Conservation (phyloP, 306 rosid species). For the Pachyrhizus erosus region DNA sequence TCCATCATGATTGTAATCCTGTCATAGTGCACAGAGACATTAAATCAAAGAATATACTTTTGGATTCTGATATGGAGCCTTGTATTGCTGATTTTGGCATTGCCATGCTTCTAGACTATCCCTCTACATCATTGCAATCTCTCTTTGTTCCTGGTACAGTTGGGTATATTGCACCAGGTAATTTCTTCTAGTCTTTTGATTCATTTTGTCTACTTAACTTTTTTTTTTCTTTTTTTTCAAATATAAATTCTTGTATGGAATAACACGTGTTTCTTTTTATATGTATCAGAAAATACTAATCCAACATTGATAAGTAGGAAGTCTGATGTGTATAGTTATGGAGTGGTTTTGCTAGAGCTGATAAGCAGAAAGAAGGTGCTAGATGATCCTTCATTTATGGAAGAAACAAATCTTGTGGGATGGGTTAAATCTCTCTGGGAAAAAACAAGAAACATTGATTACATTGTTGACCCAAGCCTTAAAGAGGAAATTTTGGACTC, state of each 20-base stretch:
- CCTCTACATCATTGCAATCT: background rate
- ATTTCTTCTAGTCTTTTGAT: conserved; percentile 10
- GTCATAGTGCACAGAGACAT: conserved; percentile 71
- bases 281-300: conserved; percentile 59
- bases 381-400: conserved; percentile 42
- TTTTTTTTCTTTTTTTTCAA: background rate
- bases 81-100: conserved; percentile 66
- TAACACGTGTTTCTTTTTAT: background rate
- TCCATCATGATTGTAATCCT: conserved; percentile 64
- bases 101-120: background rate
- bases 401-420: conserved; percentile 45
- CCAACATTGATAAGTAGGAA: conserved; percentile 42
- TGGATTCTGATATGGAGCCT: conserved; percentile 72
- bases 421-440: conserved; percentile 63
- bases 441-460: conserved; percentile 37
- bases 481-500: conserved; percentile 32
- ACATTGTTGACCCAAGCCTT: conserved; percentile 57
- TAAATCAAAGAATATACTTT: conserved; percentile 70
- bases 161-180: conserved; percentile 36
- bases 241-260: background rate
- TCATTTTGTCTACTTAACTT: background rate
- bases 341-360: conserved; percentile 72
- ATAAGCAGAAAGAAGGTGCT: conserved; percentile 65
- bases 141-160: background rate
- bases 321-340: conserved; percentile 71